Evolutionary conservation across 164 flowering plant species (phyloP).

Genomic region (Stephania japonica): DNA sequence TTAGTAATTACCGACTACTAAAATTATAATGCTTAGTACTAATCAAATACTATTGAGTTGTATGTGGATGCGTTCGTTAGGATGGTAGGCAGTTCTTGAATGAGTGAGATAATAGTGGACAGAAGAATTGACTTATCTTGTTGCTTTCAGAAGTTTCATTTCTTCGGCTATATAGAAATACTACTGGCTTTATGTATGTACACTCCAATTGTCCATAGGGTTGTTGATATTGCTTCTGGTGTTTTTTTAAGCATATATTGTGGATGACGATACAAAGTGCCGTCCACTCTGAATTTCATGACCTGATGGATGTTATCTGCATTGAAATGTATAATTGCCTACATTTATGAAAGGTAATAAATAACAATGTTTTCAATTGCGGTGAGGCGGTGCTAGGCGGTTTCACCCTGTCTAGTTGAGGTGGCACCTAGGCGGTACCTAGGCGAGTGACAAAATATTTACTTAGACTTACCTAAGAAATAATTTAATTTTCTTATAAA

Average conservation of each 20-base stretch:
- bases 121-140: not conserved
- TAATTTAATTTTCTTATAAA: no score
- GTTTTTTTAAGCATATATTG: not conserved
- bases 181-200: not conserved
- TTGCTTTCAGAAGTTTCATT: not conserved
- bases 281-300: not conserved
- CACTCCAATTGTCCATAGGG: no score
- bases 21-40: not conserved
- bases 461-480: no score
- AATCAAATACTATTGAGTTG: not conserved
- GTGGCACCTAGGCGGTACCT: no score
- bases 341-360: not conserved
- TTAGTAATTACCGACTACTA: constrained; percentile 18
- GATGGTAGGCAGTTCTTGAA: not conserved
- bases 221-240: not conserved
- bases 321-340: not conserved
- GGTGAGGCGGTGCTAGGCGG: no score
- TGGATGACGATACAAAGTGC: not conserved
- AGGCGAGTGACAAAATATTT: no score
- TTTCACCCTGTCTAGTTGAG: no score
- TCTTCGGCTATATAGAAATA: not conserved
- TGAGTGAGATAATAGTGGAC: not conserved
- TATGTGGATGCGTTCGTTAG: not conserved
- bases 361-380: no score
- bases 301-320: not conserved